Base-by-base conservation (phyloP, 108 stramenopile species). In the Mayamaea pseudoterrestris region DNA sequence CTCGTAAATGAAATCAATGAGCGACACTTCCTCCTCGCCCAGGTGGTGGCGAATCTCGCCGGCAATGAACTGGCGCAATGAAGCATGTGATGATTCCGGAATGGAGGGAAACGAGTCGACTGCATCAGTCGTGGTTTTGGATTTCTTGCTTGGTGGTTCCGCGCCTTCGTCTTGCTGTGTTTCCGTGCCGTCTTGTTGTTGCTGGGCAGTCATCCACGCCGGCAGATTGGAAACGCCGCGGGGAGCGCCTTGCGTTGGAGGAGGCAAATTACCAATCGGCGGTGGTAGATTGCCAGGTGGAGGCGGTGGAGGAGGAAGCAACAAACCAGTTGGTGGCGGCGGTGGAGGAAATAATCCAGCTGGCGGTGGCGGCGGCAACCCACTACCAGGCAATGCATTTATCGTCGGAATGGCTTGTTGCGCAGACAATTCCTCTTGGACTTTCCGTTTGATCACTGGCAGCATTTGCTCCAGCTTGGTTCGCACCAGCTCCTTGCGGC, bases 201-300 rank as follows among this genome's bases (percentile, higher is more conserved):
- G 25, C 56, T 11, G 31, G 41, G 17, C 51, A 17, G 79, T 78
- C 87, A 89, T 83, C 82, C 80, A 89, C 5, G 80, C 79, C 5
- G 82, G 81, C 26, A 78, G 63, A 61, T 87, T 87, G 44, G 80
- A 83, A 27, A 71, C 76, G 23, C 78, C 80, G 1, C 82, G 73
- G 12, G 68, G 78, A 31, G 50, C 62, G 30, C 53, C 44, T 5
- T 35, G 29, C 26, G 35, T 8, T 43, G n/a, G 47, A 17, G 9
- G 43, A 28, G 24, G 46, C 8, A 47, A 13, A 30, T 2, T 5
- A 21, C 11, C 14, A 28, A 12, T 25, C 13, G 54, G 59, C 3
- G 48, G 46, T 16, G 55, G 58, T 9, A 48, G 27, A 25, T 30
- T 28, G 24, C 41, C 36, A 22, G 48, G 37, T 30, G 40, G 44